Percentiles rank a stretch among this genome's conserved stretches.
Conservation (phyloP, 306 rosid species). For the Morella rubra region DNA sequence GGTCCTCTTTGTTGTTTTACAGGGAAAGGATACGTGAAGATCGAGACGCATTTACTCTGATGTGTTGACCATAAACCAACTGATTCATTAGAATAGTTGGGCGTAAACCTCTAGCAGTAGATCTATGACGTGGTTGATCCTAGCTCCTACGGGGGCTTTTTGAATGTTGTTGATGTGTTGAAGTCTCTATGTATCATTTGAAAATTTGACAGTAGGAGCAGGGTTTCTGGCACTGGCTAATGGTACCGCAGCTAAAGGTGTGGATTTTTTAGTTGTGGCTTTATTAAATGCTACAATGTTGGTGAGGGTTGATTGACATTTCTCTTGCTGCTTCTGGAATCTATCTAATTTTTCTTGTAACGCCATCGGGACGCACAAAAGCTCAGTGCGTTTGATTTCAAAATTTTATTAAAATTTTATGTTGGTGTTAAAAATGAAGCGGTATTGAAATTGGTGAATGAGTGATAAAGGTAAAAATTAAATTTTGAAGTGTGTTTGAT, state of each 20-base stretch:
- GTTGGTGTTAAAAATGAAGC: no score
- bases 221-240: constrained; percentile 42
- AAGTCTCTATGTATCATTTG: constrained; percentile 90
- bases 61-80: no score
- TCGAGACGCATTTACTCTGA: no score
- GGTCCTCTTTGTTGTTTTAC: no score
- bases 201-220: constrained; percentile 65
- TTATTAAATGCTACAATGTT: constrained; percentile 63
- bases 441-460: no score
- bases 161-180: constrained; percentile 81
- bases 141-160: constrained; percentile 82
- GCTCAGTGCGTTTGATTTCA: no score
- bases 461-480: no score
- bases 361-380: constrained; percentile 45
- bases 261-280: constrained; percentile 28
- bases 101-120: constrained; percentile 66
- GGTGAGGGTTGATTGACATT: constrained; percentile 58
- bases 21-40: no score
- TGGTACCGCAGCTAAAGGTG: constrained; percentile 26
- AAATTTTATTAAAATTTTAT: no score
- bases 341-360: constrained; percentile 58
- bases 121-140: constrained; percentile 85
- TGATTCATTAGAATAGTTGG: not conserved
- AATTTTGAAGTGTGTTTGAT: no score
- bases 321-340: constrained; percentile 76